Evolutionary conservation across 441 rosid genomes (phyloP), one percentile per base, ranked within the genome.

Genomic region (Eruca vesicaria): DNA sequence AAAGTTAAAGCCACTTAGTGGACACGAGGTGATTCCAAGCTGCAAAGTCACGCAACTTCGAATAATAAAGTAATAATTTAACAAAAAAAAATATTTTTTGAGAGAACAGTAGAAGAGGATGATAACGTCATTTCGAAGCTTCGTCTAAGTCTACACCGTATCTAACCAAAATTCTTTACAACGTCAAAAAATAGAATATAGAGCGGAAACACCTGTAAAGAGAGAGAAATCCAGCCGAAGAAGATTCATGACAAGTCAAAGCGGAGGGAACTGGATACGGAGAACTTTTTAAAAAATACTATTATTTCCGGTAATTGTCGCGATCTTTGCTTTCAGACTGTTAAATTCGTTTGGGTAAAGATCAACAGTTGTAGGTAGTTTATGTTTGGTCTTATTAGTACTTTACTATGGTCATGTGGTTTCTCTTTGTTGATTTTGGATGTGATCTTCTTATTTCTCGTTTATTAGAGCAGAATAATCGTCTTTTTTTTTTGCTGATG

Each of bases 11-110:
- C 31, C 31, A 28, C 2, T 28, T 5, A 28, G 3, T 28, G 2
- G 31, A 5, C 31, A 28, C 31, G 4, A 28, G 5, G 31, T 28
- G 31, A 28, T 28, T 5, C 31, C 31, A 28, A 28, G 31, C 31
- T 5, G 69, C 76, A 66, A 71, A 72, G 77, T 77, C 68, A 77
- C 76, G 80, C 69, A 67, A 78, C 73, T 12, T 15, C 15, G 21
- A 76, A 72, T 61, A 7, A 43, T 43, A n/a, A n/a, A n/a, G n/a
- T 62, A 12, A 9, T 5, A 8, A 38, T 2, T 7, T 6, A n/a
- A 29, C 1, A 11, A 7, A 7, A 7, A 28, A 52, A 70, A 71
- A 65, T 63, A 52, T 67, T 61, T 28, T 67, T 16, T 60, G 55
- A 11, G n/a, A n/a, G n/a, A 53, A 67, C 18, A 7, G 81, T 60